Evolutionary conservation across 192 early-diverging fungal genomes (phyloP).

Genomic region (Physocladia obscura): DNA sequence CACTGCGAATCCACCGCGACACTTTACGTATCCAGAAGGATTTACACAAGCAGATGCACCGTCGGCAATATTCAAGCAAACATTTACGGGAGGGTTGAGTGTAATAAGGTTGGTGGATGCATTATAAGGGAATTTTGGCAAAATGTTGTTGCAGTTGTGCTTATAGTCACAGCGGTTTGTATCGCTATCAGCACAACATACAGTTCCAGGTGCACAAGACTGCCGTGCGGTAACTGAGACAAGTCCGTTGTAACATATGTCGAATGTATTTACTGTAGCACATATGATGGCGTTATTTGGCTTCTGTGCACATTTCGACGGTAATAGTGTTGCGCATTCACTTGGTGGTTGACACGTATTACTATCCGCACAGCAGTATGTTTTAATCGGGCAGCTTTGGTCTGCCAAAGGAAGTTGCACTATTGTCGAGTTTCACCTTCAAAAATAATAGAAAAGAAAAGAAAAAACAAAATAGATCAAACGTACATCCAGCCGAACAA

Average conservation of each 20-base stretch:
- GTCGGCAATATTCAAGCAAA: not conserved
- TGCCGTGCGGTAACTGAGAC: not conserved
- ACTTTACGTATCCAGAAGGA: conserved; percentile 1
- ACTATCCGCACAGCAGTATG: conserved; percentile 8
- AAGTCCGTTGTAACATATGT: conserved; percentile 12
- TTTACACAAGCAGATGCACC: conserved; percentile 1
- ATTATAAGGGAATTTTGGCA: not conserved
- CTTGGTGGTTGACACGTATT: not conserved
- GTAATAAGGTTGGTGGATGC: not conserved
- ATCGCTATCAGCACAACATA: conserved; percentile 32
- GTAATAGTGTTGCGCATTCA: not conserved
- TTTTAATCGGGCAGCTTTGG: conserved; percentile 3
- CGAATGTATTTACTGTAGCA: not conserved
- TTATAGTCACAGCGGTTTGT: conserved; percentile 19
- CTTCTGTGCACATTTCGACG: conserved; percentile 14
- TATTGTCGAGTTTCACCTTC: too few relatives aligned
- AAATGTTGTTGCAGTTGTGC: conserved; percentile 9
- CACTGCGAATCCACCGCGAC: not conserved
- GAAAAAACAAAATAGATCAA: not conserved
- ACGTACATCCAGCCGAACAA: conserved; percentile 8
- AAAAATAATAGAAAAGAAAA: too few relatives aligned
- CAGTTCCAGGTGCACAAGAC: conserved; percentile 21
- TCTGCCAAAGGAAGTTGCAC: too few relatives aligned
- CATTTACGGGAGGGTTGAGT: not conserved
- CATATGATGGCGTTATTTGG: conserved; percentile 3